Evolutionary conservation across 768 basidiomycete genomes (phyloP).

Genomic region (Amanita rimosa): DNA sequence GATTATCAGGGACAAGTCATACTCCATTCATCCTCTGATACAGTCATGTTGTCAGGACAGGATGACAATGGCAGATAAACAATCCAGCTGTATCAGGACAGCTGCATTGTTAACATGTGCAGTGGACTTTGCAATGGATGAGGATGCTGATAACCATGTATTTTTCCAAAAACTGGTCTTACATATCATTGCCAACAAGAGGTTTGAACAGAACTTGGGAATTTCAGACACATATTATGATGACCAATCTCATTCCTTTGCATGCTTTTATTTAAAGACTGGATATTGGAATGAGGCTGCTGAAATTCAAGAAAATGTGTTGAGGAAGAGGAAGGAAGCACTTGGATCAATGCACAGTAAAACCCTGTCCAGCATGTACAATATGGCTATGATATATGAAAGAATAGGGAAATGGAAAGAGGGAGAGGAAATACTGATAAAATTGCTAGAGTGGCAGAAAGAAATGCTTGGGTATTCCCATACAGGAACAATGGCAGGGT

Average conservation of each 20-base stretch:
- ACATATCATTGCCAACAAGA: conserved; percentile 5
- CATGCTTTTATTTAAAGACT: background rate
- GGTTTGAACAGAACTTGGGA: background rate
- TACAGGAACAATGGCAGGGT: background rate
- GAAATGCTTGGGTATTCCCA: background rate
- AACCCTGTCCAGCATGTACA: conserved; percentile 6
- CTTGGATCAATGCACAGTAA: background rate
- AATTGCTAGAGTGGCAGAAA: background rate
- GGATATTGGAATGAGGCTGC: conserved; percentile 1
- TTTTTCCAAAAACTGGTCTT: background rate
- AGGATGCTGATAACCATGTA: background rate
- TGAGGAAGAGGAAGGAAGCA: background rate
- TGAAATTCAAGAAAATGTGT: background rate
- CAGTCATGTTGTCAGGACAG: conserved; percentile 6
- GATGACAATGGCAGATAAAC: background rate
- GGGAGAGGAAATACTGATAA: background rate
- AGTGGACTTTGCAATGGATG: background rate
- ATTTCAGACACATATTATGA: background rate
- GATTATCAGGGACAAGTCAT: background rate
- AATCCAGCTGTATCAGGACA: background rate
- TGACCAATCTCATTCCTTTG: background rate
- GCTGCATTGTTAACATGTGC: conserved; percentile 3
- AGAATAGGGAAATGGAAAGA: conserved; percentile 4
- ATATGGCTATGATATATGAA: conserved; percentile 6
- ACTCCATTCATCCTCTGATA: conserved; percentile 10